Evolutionary conservation across 139 green algal genomes (phyloP).

Genomic region (Micractinium conductrix): DNA sequence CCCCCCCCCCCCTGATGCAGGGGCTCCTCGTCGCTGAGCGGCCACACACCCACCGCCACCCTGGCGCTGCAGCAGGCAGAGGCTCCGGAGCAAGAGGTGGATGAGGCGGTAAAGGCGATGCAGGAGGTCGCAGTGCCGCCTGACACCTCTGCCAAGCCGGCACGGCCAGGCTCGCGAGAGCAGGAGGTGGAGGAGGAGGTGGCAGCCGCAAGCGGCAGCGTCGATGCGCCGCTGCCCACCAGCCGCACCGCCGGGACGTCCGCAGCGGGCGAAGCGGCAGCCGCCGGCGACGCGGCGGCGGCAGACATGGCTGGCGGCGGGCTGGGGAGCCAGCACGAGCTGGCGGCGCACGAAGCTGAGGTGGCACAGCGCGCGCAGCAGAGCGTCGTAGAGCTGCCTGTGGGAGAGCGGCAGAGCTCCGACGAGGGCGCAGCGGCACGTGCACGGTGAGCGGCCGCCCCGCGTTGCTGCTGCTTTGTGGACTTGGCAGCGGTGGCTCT

Average conservation of each 20-base stretch:
- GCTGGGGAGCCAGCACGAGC: neutral
- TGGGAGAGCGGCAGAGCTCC: no score
- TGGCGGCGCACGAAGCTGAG: neutral
- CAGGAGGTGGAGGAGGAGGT: neutral
- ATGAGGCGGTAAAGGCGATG: constrained; percentile 29
- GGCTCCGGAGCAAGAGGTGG: constrained; percentile 16
- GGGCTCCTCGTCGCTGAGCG: constrained; percentile 9
- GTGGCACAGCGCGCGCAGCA: neutral
- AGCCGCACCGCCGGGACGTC: neutral
- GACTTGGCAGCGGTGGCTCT: no score
- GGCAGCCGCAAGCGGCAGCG: neutral
- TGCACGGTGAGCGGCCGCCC: no score
- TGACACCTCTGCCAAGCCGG: neutral
- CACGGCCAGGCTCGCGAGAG: neutral
- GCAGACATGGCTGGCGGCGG: neutral
- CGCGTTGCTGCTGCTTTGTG: no score
- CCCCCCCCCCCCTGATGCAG: neutral
- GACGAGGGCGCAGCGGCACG: no score
- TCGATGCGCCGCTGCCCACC: neutral
- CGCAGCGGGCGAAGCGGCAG: neutral
- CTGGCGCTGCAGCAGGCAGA: neutral
- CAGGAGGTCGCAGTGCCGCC: constrained; percentile 16
- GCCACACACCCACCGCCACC: neutral
- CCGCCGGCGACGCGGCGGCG: neutral
- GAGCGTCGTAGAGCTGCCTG: no score